Evolutionary conservation across 371 early-diverging fungal species (phyloP).

Genomic region (Syncephalastrum sp.): DNA sequence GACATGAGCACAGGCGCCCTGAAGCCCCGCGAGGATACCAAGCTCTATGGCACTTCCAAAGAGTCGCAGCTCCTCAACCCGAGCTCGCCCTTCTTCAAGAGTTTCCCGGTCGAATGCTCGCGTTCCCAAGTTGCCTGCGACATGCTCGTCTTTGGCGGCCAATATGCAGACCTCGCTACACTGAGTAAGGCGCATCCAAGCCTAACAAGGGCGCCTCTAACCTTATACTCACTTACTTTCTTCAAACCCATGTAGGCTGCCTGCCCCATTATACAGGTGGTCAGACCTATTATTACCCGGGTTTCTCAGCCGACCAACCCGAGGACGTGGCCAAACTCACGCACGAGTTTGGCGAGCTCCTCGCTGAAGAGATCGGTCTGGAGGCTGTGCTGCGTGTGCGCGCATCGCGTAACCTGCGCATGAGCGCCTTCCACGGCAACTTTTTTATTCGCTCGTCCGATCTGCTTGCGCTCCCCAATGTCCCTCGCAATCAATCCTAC

Average conservation of each 20-base stretch:
- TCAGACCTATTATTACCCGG: slow-evolving; percentile 91
- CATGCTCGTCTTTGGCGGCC: slow-evolving; percentile 71
- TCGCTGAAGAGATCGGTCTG: slow-evolving; percentile 82
- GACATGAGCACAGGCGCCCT: slow-evolving; percentile 78
- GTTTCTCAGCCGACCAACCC: slow-evolving; percentile 83
- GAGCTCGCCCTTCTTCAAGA: slow-evolving; percentile 88
- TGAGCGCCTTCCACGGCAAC: slow-evolving; percentile 93
- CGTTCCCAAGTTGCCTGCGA: slow-evolving; percentile 91
- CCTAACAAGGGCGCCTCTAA: too few species aligned
- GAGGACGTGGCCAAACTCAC: slow-evolving; percentile 89
- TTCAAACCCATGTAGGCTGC: slow-evolving; percentile 39
- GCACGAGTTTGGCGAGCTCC: slow-evolving; percentile 81
- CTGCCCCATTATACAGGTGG: slow-evolving; percentile 96
- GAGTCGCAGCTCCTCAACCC: slow-evolving; percentile 86
- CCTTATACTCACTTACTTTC: too few species aligned
- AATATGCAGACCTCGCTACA: slow-evolving; percentile 60
- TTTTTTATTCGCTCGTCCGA: slow-evolving; percentile 96
- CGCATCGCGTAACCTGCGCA: slow-evolving; percentile 83
- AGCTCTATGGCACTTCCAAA: slow-evolving; percentile 81
- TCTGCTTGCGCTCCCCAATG: slow-evolving; percentile 90
- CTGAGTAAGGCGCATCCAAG: slow-evolving; percentile 52
- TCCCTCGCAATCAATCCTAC: slow-evolving; percentile 92
- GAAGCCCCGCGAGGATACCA: slow-evolving; percentile 83
- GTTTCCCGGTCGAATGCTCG: slow-evolving; percentile 90
- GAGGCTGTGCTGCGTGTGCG: slow-evolving; percentile 97